Evolutionary conservation across 768 basidiomycete genomes (phyloP).

Genomic region (Russula lepida): DNA sequence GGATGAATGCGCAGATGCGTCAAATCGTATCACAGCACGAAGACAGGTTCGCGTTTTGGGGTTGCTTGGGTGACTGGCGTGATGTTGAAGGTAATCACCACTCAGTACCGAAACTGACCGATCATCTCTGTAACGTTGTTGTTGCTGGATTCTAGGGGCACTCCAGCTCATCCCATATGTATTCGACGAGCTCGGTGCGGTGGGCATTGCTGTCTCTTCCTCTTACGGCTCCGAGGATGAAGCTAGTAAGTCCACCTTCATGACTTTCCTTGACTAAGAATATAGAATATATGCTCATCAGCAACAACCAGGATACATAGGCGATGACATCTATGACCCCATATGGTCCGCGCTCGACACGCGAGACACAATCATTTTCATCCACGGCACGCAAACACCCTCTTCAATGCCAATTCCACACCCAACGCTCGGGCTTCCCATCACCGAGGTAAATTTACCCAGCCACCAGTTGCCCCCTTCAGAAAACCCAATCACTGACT

Average conservation of each 20-base stretch:
- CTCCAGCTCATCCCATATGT: slow-evolving; percentile 53
- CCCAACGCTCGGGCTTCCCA: slow-evolving; percentile 54
- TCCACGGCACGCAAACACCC: slow-evolving; percentile 63
- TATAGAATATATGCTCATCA: neutral
- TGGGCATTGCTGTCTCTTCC: slow-evolving; percentile 59
- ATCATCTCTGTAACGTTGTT: neutral
- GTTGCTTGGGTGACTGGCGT: slow-evolving; percentile 50
- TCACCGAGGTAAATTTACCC: slow-evolving; percentile 56
- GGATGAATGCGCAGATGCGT: slow-evolving; percentile 41
- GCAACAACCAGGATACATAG: slow-evolving; percentile 49
- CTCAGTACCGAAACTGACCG: neutral
- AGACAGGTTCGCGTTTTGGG: slow-evolving; percentile 61
- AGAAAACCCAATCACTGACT: slow-evolving; percentile 8
- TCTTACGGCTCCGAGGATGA: slow-evolving; percentile 50
- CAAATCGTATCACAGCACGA: slow-evolving; percentile 43
- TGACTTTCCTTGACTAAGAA: neutral
- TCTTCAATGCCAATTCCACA: slow-evolving; percentile 60
- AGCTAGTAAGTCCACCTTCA: slow-evolving; percentile 38
- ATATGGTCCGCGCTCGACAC: slow-evolving; percentile 64
- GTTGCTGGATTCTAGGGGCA: slow-evolving; percentile 39
- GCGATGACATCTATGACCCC: slow-evolving; percentile 51
- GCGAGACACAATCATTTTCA: slow-evolving; percentile 53
- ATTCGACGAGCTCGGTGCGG: slow-evolving; percentile 51
- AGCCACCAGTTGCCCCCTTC: neutral
- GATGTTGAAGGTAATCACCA: slow-evolving; percentile 46